Conservation (phyloP, 768 basidiomycete species). For the Lactarius hatsudake region DNA sequence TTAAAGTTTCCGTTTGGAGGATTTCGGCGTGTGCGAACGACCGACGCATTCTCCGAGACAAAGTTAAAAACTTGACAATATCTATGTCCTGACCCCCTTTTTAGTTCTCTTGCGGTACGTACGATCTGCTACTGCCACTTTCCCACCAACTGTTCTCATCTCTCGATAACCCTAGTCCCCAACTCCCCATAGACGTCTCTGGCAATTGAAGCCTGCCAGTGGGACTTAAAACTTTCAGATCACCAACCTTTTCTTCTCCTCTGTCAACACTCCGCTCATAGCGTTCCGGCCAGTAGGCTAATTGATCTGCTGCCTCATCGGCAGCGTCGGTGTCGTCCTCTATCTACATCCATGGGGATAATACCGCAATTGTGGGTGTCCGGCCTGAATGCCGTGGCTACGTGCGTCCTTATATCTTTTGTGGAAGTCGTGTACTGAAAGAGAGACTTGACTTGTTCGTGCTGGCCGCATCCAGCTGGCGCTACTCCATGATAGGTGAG, state of each 20-base stretch:
- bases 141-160: not conserved
- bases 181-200: not conserved
- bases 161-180: not conserved
- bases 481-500: constrained; percentile 14
- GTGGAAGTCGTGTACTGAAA: not conserved
- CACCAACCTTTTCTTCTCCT: not conserved
- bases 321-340: not conserved
- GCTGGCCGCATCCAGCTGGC: not conserved
- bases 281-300: not conserved
- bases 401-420: not conserved
- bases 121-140: not conserved
- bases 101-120: no score
- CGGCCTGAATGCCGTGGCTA: not conserved
- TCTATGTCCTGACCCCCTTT: no score
- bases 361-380: not conserved
- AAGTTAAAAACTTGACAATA: no score
- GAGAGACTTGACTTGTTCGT: not conserved
- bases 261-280: not conserved
- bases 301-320: not conserved
- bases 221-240: not conserved
- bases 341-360: not conserved
- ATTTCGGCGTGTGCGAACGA: no score
- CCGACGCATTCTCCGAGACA: no score
- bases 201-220: not conserved
- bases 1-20: no score